Conservation (phyloP, 2,329 filamentous ascomycete genomes). For the Phialophora macrospora region DNA sequence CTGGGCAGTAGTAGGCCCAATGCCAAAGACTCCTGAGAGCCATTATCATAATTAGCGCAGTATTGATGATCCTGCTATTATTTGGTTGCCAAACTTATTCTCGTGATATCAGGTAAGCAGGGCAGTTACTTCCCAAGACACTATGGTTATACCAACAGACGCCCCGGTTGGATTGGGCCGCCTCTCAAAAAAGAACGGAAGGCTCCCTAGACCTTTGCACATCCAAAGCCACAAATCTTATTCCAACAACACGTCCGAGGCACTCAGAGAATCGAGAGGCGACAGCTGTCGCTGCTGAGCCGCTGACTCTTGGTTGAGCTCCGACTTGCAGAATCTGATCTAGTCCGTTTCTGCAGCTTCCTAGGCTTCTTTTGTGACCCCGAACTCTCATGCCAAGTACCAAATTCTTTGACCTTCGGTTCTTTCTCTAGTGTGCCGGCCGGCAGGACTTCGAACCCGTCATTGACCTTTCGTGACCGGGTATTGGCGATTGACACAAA, state of each 20-base stretch:
- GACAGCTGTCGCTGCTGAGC: slow-evolving; percentile 26
- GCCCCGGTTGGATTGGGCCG: slow-evolving; percentile 8
- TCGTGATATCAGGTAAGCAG: not conserved
- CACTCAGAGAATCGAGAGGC: slow-evolving; percentile 28
- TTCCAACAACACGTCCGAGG: slow-evolving; percentile 23
- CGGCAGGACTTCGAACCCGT: slow-evolving; percentile 37
- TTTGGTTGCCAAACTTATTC: not conserved
- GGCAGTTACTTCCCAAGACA: slow-evolving; percentile 17
- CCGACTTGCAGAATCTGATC: slow-evolving; percentile 28
- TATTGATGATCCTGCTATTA: not conserved
- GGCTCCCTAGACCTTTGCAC: slow-evolving; percentile 4
- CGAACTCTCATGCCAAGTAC: slow-evolving; percentile 22
- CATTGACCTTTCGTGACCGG: slow-evolving; percentile 33
- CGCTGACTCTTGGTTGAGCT: slow-evolving; percentile 28
- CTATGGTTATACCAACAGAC: slow-evolving; percentile 22
- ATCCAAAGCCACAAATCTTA: slow-evolving; percentile 30
- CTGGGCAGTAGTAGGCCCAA: not conserved
- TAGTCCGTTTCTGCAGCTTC: slow-evolving; percentile 33
- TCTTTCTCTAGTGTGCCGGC: slow-evolving; percentile 34
- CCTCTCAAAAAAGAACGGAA: slow-evolving; percentile 14
- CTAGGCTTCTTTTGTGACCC: slow-evolving; percentile 25
- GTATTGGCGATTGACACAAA: slow-evolving; percentile 32
- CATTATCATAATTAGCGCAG: slow-evolving; percentile 6
- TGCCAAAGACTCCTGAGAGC: not conserved
- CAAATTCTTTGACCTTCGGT: slow-evolving; percentile 32